Percentiles rank a stretch among this genome's conserved stretches.
Evolutionary conservation across 2,329 filamentous ascomycete species (phyloP).

Genomic region (Talaromyces marneffei): DNA sequence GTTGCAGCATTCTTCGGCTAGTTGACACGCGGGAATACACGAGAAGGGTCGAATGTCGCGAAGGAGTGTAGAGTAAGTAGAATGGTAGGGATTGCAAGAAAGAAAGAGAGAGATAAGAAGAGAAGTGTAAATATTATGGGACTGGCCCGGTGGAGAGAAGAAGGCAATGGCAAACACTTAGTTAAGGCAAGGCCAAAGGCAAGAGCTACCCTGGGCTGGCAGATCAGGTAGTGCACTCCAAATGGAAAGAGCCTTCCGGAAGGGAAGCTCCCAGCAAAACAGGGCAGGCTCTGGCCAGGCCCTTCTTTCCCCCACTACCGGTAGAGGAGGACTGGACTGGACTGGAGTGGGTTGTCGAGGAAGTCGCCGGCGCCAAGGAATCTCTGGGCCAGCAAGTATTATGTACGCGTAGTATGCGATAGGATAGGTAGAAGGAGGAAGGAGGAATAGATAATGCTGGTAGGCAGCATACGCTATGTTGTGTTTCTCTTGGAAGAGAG

Average conservation of each 20-base stretch:
- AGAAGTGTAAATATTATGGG: not conserved
- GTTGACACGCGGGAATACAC: too few relatives aligned
- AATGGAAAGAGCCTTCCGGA: not conserved
- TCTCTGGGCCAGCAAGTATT: too few relatives aligned
- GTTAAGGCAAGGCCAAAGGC: not conserved
- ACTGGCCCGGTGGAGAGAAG: not conserved
- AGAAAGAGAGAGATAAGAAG: not conserved
- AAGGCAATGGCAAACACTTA: slow-evolving; percentile 1
- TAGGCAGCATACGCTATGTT: not conserved
- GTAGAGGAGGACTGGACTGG: too few relatives aligned
- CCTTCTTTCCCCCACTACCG: not conserved
- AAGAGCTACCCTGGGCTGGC: not conserved
- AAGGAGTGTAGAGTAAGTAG: too few relatives aligned
- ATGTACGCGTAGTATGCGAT: too few relatives aligned
- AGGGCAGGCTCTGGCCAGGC: slow-evolving; percentile 9
- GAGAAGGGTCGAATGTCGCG: too few relatives aligned
- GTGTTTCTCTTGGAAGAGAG: too few relatives aligned
- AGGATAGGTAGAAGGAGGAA: too few relatives aligned
- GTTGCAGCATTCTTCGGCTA: not conserved
- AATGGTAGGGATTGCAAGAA: not conserved
- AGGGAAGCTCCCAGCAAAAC: slow-evolving; percentile 5
- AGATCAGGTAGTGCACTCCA: not conserved
- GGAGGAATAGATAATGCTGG: too few relatives aligned
- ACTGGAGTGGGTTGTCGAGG: too few relatives aligned
- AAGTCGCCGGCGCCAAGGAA: not conserved